Percentiles rank a stretch among this genome's conserved stretches.
These are phyloP conservation scores for Gossypium raimondii DNA, from an alignment of 345 rosid species.

Conservation along the genomic window DNA sequence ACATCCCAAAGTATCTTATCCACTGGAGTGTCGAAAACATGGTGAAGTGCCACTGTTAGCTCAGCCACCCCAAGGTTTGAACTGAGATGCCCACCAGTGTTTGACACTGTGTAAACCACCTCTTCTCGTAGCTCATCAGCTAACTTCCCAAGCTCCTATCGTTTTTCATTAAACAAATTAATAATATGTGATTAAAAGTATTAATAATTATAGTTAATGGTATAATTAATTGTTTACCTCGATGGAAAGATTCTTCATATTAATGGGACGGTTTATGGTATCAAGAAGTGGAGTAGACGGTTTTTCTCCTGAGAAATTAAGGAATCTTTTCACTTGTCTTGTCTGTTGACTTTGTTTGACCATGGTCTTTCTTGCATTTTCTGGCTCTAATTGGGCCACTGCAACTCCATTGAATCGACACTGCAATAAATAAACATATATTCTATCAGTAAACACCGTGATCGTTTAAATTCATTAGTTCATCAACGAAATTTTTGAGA, in stretches of 20 bases:
- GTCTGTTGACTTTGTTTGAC: not conserved
- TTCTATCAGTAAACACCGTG: not conserved
- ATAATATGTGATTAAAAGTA: too few species aligned
- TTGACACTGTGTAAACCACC: slow-evolving; percentile 40
- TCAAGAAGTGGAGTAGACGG: slow-evolving; percentile 42
- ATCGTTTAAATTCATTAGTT: too few species aligned
- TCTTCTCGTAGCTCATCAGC: slow-evolving; percentile 43
- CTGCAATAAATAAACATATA: too few species aligned
- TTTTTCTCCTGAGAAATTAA: slow-evolving; percentile 31
- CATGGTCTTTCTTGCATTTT: not conserved
- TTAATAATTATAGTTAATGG: too few species aligned
- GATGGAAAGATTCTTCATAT: slow-evolving; percentile 38
- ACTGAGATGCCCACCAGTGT: slow-evolving; percentile 49
- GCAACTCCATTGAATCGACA: not conserved
- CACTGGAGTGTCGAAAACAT: slow-evolving; percentile 41
- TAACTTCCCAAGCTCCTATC: slow-evolving; percentile 38
- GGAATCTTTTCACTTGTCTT: slow-evolving; percentile 13
- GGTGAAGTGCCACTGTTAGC: slow-evolving; percentile 51
- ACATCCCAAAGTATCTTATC: slow-evolving; percentile 60
- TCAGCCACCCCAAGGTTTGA: slow-evolving; percentile 50
- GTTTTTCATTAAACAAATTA: not conserved
- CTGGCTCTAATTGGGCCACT: not conserved
- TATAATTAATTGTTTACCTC: not conserved
- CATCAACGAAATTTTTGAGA: too few species aligned
- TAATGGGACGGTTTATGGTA: slow-evolving; percentile 36